These are phyloP conservation scores for Spergularia marina DNA, from an alignment of 148 eudicot genomes.

Conservation along the genomic window DNA sequence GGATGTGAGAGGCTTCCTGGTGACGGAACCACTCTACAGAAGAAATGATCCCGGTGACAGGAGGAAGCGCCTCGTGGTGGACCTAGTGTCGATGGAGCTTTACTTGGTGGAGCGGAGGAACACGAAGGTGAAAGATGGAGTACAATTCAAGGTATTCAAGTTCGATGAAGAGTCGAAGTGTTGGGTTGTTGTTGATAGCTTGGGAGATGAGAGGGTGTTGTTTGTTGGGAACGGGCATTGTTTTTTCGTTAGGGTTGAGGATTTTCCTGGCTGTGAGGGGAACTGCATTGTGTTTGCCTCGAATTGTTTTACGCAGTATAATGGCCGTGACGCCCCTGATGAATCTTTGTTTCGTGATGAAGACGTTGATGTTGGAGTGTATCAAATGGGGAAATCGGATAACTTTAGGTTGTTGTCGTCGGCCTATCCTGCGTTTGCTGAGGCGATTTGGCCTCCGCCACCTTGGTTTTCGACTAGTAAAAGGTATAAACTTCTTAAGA, in stretches of 20 bases:
- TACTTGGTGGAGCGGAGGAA: neutral
- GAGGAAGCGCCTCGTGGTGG: conserved; percentile 23
- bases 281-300: conserved; percentile 19
- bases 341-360: neutral
- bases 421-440: neutral
- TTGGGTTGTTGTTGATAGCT: neutral
- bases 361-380: conserved; percentile 12
- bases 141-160: conserved; percentile 17
- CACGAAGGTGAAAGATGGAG: neutral
- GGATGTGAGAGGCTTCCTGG: neutral
- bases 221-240: conserved; percentile 5
- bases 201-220: neutral
- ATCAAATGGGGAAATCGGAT: conserved; percentile 6
- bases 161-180: neutral
- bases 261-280: conserved; percentile 3
- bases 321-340: conserved; percentile 15
- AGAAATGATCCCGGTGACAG: neutral
- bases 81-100: neutral
- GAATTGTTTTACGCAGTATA: conserved; percentile 16
- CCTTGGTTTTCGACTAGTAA: neutral
- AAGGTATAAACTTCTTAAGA: neutral
- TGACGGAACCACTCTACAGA: neutral
- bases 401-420: conserved; percentile 9
- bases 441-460: conserved; percentile 22
- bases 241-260: neutral